phyloP scores from a whole-genome alignment of 2,329 filamentous ascomycete genomes.

The Fusarium annulatum region DNA sequence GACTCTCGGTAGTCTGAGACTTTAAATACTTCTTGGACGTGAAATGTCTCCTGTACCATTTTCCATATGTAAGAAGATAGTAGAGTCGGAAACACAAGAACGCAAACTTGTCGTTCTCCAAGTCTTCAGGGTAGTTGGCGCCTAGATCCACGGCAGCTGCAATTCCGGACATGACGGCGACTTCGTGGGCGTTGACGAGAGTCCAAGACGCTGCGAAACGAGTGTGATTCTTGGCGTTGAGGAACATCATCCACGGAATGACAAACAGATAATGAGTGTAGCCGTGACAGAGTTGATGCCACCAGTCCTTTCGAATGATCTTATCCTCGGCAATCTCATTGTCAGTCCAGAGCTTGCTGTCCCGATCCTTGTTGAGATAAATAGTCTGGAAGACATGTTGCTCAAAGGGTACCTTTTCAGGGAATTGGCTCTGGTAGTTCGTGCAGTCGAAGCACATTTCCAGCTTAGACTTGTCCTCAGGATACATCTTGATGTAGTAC shows the following conservation, averaged over 20 bases:
- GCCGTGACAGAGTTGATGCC: constrained; percentile 28
- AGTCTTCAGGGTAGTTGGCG: constrained; percentile 51
- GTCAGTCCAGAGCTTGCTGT: constrained; percentile 26
- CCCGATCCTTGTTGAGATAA: constrained; percentile 59
- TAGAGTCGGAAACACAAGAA: constrained; percentile 71
- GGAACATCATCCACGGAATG: constrained; percentile 29
- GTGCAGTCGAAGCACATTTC: constrained; percentile 36
- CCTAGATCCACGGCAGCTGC: constrained; percentile 26
- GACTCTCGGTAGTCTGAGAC: constrained; percentile 43
- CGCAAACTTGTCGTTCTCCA: constrained; percentile 71
- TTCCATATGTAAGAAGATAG: constrained; percentile 69
- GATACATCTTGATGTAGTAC: constrained; percentile 38
- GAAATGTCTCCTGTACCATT: constrained; percentile 64
- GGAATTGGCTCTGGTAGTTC: constrained; percentile 33
- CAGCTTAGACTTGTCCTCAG: constrained; percentile 26
- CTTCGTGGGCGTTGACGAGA: constrained; percentile 16
- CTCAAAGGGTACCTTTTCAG: constrained; percentile 27
- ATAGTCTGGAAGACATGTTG: constrained; percentile 61
- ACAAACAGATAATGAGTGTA: constrained; percentile 30
- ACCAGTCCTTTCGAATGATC: constrained; percentile 32
- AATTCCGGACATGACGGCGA: constrained; percentile 26
- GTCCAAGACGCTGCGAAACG: constrained; percentile 27
- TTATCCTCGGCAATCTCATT: constrained; percentile 27
- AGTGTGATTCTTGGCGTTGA: constrained; percentile 29
- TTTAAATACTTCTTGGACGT: constrained; percentile 40